A percentile compares a stretch with the other conserved stretches of the same genome.
Evolutionary conservation across 805 yeast species (phyloP).

Genomic region (Candida maris): DNA sequence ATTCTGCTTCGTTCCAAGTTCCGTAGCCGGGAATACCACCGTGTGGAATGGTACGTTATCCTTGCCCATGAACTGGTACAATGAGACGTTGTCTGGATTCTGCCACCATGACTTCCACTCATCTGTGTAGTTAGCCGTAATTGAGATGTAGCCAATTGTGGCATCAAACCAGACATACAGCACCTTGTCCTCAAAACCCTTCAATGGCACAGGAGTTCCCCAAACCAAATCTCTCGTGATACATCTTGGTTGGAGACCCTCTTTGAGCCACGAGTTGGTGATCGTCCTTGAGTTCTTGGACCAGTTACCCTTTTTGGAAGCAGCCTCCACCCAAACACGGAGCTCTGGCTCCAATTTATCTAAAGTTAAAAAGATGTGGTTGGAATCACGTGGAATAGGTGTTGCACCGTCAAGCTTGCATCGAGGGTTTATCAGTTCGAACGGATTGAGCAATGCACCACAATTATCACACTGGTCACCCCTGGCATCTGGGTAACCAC

Average conservation of each 20-base stretch:
- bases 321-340: conserved; percentile 64
- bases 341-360: conserved; percentile 80
- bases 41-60: conserved; percentile 99
- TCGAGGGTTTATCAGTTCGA: conserved; percentile 90
- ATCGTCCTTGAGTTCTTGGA: conserved; percentile 86
- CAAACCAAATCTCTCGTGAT: conserved; percentile 95
- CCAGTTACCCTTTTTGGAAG: conserved; percentile 79
- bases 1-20: conserved; percentile 78
- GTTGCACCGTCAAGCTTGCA: conserved; percentile 86
- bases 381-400: conserved; percentile 78
- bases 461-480: conserved; percentile 99
- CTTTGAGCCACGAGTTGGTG: conserved; percentile 90
- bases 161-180: conserved; percentile 99
- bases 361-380: conserved; percentile 78
- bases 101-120: conserved; percentile 94
- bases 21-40: conserved; percentile 93
- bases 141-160: conserved; percentile 92
- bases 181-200: conserved; percentile 82
- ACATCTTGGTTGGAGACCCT: conserved; percentile 90
- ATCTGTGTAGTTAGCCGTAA: conserved; percentile 85
- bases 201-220: conserved; percentile 98
- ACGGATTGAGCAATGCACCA: conserved; percentile 84
- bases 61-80: conserved; percentile 98
- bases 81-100: conserved; percentile 79
- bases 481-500: conserved; percentile 94